phyloP scores from a whole-genome alignment of 257 asterid genomes.

The Craterostigma plantagineum region DNA sequence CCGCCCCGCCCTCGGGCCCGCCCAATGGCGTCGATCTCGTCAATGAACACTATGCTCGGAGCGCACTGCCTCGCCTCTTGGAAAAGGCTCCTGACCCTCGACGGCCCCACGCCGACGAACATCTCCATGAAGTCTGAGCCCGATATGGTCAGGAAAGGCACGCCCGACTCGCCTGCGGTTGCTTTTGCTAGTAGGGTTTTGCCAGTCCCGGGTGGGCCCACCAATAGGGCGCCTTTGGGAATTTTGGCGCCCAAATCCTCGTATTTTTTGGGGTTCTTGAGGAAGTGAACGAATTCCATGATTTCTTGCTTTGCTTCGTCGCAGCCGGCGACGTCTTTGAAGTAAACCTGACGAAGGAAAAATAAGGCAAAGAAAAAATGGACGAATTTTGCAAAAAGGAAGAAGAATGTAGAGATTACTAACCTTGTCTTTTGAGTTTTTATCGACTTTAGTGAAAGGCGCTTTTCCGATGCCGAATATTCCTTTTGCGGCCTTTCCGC shows the following conservation, averaged over 20 bases:
- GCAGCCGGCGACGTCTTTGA: conserved; percentile 93
- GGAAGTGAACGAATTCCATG: conserved; percentile 92
- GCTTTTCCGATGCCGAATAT: conserved; percentile 67
- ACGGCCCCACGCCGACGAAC: conserved; percentile 88
- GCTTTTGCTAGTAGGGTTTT: conserved; percentile 93
- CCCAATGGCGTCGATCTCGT: conserved; percentile 88
- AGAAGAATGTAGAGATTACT: neutral
- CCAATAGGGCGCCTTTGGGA: conserved; percentile 83
- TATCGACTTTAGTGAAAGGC: conserved; percentile 54
- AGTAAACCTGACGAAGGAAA: conserved; percentile 29
- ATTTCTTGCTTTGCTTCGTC: conserved; percentile 94
- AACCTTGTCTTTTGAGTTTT: conserved; percentile 77
- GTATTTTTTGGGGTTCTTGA: conserved; percentile 74
- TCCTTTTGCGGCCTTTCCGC: conserved; percentile 59
- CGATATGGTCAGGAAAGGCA: conserved; percentile 73
- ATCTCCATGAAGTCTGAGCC: conserved; percentile 85
- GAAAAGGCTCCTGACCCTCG: conserved; percentile 72
- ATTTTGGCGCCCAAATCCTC: conserved; percentile 82
- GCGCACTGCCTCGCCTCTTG: conserved; percentile 84
- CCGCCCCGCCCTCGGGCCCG: conserved; percentile 67
- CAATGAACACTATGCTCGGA: conserved; percentile 82
- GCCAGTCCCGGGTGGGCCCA: conserved; percentile 96
- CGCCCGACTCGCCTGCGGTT: conserved; percentile 86
- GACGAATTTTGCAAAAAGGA: neutral
- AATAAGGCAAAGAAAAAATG: neutral